Conservation (phyloP, 2,329 filamentous ascomycete genomes). For the Fusarium brachygibbosum region DNA sequence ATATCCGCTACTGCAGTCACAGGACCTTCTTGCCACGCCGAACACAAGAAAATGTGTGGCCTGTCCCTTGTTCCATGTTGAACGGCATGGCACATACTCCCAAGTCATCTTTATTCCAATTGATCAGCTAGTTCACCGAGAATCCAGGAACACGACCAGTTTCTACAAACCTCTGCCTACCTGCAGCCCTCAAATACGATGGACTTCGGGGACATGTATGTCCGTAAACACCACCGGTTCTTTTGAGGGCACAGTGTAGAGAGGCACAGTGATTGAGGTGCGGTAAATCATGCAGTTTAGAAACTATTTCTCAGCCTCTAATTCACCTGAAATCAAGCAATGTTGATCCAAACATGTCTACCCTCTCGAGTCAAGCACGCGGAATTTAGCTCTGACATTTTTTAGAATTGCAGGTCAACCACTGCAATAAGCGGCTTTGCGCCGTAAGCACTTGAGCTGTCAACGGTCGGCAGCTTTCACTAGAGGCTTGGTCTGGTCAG, state of each 20-base stretch:
- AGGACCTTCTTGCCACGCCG: constrained; percentile 49
- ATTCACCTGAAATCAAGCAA: constrained; percentile 1
- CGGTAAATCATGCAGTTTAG: constrained; percentile 18
- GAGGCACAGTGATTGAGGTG: constrained; percentile 15
- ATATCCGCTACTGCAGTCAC: constrained; percentile 47
- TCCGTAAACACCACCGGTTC: constrained; percentile 37
- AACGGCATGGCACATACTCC: constrained; percentile 18
- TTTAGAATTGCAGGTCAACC: neutral
- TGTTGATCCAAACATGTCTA: constrained; percentile 1
- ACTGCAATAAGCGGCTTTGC: constrained; percentile 12
- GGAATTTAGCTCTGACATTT: neutral
- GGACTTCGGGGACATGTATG: constrained; percentile 39
- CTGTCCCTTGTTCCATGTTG: constrained; percentile 25
- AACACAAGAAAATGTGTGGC: constrained; percentile 41
- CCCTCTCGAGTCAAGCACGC: constrained; percentile 1
- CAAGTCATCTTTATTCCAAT: constrained; percentile 35
- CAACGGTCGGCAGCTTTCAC: constrained; percentile 18
- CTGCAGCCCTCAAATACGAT: constrained; percentile 18
- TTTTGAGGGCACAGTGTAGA: constrained; percentile 7
- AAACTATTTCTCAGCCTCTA: constrained; percentile 15
- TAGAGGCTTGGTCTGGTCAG: constrained; percentile 16
- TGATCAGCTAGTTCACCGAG: constrained; percentile 49
- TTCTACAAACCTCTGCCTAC: neutral
- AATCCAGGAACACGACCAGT: constrained; percentile 47
- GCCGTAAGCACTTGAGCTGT: constrained; percentile 33